Base-by-base conservation (phyloP, 2,329 filamentous ascomycete species). In the Coniosporium tulheliwenetii region DNA sequence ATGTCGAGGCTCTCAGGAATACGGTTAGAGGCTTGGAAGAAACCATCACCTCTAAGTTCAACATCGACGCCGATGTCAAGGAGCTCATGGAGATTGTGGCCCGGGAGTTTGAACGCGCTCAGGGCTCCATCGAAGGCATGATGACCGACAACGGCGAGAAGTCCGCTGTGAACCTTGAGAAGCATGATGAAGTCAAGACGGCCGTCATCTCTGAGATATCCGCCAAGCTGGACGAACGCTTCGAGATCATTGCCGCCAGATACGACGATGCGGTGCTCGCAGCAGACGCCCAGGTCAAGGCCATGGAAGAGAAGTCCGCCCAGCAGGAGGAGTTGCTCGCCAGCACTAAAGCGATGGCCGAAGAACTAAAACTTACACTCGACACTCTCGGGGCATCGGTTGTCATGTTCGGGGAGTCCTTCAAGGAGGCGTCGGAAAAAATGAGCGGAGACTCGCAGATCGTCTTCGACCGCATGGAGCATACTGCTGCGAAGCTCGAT, bases 381-480 rank as follows among this genome's bases (percentile, higher is more conserved):
- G 86, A 93, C 50, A 86, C 84, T 0, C 78, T 95, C 37, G 84
- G 85, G 7, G 76, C 77, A 1, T 58, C 66, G n/a, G 56, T 70
- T 34, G 65, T 65, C 3, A 57, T 56, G 13, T 64, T 69, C 53
- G 61, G 64, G 30, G 56, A 56, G 31, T 80, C 79, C 5, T 77
- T 94, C 41, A 83, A 80, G 0, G 85, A 93, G 41, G 81, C 83
- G 1, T 74, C 87, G 42, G 84, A 93, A 53, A 89, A 86, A 60
- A 81, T 89, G 71, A 78, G 85, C 42, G 80, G 85, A 52, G 85
- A 91, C 36, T 89, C 85, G 7, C 85, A 84, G 63, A 86, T 82
- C 0, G 84, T 94, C 29, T 89, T 93, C 50, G 75, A 72, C 39
- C 79, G 81, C 48, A 81, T 94, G 10, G 84, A 93, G 41, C 79